Base-by-base conservation (phyloP, 108 stramenopile species). In the Mayamaea pseudoterrestris region DNA sequence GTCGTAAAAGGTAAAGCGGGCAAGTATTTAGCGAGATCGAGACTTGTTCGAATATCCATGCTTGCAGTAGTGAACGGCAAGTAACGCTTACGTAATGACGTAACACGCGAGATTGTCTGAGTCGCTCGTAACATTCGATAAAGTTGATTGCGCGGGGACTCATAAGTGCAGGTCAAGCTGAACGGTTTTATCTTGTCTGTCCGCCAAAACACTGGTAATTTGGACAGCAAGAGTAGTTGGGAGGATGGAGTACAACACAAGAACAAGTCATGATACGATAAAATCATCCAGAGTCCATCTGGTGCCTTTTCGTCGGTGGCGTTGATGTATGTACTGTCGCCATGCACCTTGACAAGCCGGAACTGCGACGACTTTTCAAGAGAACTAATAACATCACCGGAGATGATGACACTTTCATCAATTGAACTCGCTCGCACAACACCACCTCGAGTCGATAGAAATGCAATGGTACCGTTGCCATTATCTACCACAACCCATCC, bases 181-280 rank as follows among this genome's bases (percentile, higher is more conserved):
- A 71, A 55, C n/a, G n/a, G 6, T 63, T 42, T 23, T 60, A 50
- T 30, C 57, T 45, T 34, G 55, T 36, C 0, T n/a, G 58, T 44
- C 53, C 69, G 64, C 78, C 78, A 79, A 47, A 72, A 79, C 4
- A 68, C 51, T 0, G 78, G 70, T 13, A 50, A 29, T 27, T 44
- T 53, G 18, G 70, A 65, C 27, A 62, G 61, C 9, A 53, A 57
- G 11, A 74, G 24, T 8, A 52, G 41, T 25, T 61, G 55, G 26
- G 39, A 36, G n/a, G 31, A 11, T 8, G 51, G 28, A 34, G 65
- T 64, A 14, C 57, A 44, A 22, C 68, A 59, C 29, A 79, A 54
- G 36, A 58, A 79, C 21, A 44, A 44, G 2, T 70, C 70, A 39
- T 66, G 49, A 20, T 41, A 27, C 5, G 73, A 65, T 3, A 57